Evolutionary conservation across 768 basidiomycete species (phyloP).

Genomic region (Amanita rubescens): DNA sequence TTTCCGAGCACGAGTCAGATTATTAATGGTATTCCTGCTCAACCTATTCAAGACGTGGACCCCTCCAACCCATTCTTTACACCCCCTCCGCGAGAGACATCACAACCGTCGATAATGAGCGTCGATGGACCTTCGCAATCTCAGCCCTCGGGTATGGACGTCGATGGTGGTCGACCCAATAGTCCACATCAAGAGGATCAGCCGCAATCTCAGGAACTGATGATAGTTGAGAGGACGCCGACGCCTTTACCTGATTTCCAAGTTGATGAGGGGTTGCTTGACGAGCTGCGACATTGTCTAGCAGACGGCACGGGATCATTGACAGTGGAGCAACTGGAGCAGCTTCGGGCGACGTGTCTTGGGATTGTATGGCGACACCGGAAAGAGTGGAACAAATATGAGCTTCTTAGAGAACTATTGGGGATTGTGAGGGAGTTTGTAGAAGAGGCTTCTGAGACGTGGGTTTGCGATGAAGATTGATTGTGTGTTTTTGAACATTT

Average conservation of each 20-base stretch:
- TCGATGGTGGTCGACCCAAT: background rate
- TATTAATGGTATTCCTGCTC: slow-evolving; percentile 7
- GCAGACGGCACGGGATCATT: slow-evolving; percentile 48
- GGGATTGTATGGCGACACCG: slow-evolving; percentile 78
- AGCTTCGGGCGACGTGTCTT: slow-evolving; percentile 80
- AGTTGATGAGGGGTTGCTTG: slow-evolving; percentile 44
- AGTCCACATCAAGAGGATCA: background rate
- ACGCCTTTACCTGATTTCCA: slow-evolving; percentile 76
- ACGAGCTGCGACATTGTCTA: slow-evolving; percentile 42
- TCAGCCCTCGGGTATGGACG: background rate
- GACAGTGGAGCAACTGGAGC: slow-evolving; percentile 87
- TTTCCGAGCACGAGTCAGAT: slow-evolving; percentile 13
- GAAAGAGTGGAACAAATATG: slow-evolving; percentile 75
- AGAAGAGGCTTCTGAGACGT: slow-evolving; percentile 41
- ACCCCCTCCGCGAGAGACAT: background rate
- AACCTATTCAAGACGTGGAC: slow-evolving; percentile 10
- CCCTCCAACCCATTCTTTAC: slow-evolving; percentile 16
- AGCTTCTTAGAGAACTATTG: slow-evolving; percentile 51
- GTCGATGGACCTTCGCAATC: background rate
- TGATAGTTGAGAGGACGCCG: slow-evolving; percentile 54
- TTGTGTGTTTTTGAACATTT: background rate
- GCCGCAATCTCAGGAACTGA: slow-evolving; percentile 17
- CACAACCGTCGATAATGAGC: background rate
- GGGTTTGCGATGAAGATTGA: background rate
- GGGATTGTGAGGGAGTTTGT: slow-evolving; percentile 58